These are phyloP conservation scores for Sapria himalayana DNA, from an alignment of 345 rosid genomes.

Conservation along the genomic window DNA sequence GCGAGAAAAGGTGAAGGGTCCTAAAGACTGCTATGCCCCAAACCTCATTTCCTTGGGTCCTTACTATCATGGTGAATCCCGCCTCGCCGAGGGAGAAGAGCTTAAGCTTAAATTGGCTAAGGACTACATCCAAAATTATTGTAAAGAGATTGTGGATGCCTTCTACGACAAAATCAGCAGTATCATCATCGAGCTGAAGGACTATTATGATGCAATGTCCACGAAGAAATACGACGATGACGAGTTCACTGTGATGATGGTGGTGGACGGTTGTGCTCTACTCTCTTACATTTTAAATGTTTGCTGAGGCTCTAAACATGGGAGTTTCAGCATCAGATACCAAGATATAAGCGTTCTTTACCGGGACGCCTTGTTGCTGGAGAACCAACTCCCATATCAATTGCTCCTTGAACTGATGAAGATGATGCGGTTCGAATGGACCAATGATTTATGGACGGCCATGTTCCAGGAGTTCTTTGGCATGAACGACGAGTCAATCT, in stretches of 20 bases:
- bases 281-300: neutral
- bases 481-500: too few relatives aligned
- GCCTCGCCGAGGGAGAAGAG: neutral
- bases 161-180: neutral
- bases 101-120: neutral
- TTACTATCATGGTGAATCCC: neutral
- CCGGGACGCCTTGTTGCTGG: too few relatives aligned
- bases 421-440: too few relatives aligned
- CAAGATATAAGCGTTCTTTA: too few relatives aligned
- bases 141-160: neutral
- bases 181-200: neutral
- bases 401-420: too few relatives aligned
- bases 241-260: constrained; percentile 2
- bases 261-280: constrained; percentile 3
- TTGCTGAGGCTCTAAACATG: too few relatives aligned
- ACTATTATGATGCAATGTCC: neutral
- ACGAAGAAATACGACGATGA: neutral
- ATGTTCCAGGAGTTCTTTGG: too few relatives aligned
- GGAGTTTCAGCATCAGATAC: too few relatives aligned
- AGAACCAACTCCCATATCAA: too few relatives aligned
- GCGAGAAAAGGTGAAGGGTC: neutral
- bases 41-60: constrained; percentile 7
- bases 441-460: too few relatives aligned
- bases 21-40: neutral
- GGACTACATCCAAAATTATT: neutral